Percentiles rank a stretch among this genome's conserved stretches.
Evolutionary conservation across 2,329 filamentous ascomycete species (phyloP).

Genomic region (Penicillium griseofulvum): DNA sequence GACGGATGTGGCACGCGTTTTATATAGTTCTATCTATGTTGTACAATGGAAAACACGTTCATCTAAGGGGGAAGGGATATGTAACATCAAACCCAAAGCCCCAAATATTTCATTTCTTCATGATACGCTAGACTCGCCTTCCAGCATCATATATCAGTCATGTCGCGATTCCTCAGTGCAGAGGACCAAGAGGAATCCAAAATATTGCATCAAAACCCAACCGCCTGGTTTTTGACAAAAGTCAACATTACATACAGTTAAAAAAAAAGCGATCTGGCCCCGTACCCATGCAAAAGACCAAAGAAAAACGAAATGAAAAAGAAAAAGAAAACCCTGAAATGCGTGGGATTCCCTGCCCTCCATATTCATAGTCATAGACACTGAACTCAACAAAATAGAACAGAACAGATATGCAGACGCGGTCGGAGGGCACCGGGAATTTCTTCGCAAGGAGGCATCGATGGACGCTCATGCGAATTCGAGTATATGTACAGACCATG

Average conservation of each 20-base stretch:
- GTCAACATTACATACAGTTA: slow-evolving; percentile 29
- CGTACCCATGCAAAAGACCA: slow-evolving; percentile 11
- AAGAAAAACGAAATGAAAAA: slow-evolving; percentile 9
- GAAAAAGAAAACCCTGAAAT: neutral
- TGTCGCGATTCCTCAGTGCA: slow-evolving; percentile 12
- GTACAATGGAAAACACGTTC: neutral
- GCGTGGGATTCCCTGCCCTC: neutral
- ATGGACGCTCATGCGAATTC: slow-evolving; percentile 14
- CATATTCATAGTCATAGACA: slow-evolving; percentile 1
- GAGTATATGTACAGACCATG: slow-evolving; percentile 37
- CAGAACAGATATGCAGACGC: slow-evolving; percentile 3
- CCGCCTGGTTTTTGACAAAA: slow-evolving; percentile 6
- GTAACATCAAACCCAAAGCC: neutral
- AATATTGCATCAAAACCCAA: slow-evolving; percentile 5
- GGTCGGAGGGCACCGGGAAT: neutral
- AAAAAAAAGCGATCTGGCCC: slow-evolving; percentile 2
- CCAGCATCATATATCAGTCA: slow-evolving; percentile 18
- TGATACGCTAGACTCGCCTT: slow-evolving; percentile 14
- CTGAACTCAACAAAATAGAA: neutral
- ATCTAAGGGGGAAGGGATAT: neutral
- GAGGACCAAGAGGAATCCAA: neutral
- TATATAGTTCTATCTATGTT: neutral
- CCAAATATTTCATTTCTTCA: slow-evolving; percentile 20
- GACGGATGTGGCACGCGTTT: too few relatives aligned
- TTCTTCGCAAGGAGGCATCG: slow-evolving; percentile 1